Base-by-base conservation (phyloP, 192 early-diverging fungal species). In the Dissophora ornata region DNA sequence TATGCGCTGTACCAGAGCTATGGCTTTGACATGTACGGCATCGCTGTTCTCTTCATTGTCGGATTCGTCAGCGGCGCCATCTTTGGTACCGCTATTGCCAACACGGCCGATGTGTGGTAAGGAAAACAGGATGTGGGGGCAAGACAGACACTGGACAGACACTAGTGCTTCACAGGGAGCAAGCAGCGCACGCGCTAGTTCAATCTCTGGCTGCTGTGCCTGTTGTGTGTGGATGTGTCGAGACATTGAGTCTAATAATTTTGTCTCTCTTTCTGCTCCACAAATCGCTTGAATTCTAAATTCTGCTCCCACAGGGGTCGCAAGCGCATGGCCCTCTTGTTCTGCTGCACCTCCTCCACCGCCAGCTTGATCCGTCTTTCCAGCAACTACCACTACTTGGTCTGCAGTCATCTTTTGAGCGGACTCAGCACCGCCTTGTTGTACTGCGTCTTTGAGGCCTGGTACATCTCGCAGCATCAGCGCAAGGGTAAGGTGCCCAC, bases 61-160 rank as follows among this genome's bases (percentile, higher is more conserved):
- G 92, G 92, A 19, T 94, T 94, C 64, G 62, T 90, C 29, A 86
- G 86, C 11, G 82, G 88, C 36, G 91, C 90, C 9, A 65, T 93
- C 44, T 86, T 89, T 83, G 91, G 91, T 30, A 92, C 90, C 2
- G 57, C 89, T 8, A 67, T 92, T 40, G 92, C 91, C 62, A 86
- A 87, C 47, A 60, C 91, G 15, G 90, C 89, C 13, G 92, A 94
- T 58, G 85, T 79, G 56, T 79, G 81, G 91, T 91, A 83, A 40
- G 83, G 55, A 19, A 12, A 48, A 65, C 18, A 33, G 45, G 32
- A 48, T 48, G 56, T 7, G n/a, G n/a, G n/a, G n/a, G n/a, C n/a
- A n/a, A n/a, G n/a, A n/a, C n/a, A n/a, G n/a, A n/a, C n/a, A n/a
- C n/a, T n/a, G n/a, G n/a, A n/a, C n/a, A n/a, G n/a, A n/a, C n/a